phyloP scores from a whole-genome alignment of 208 protist genomes.

The Ichthyophonus hoferi region DNA sequence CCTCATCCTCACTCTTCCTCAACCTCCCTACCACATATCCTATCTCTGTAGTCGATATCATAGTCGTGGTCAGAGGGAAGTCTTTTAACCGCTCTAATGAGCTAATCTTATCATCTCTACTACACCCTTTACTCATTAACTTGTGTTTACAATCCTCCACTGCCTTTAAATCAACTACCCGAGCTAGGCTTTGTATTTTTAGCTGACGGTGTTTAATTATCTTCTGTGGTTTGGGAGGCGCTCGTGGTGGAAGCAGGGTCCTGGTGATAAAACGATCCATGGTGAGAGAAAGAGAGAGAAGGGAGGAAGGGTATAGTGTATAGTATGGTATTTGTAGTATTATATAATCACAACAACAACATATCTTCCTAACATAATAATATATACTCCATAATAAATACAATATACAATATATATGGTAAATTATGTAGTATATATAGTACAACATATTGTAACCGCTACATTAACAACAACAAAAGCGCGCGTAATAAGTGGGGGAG shows the following conservation, averaged over 20 bases:
- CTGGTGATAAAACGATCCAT: background rate
- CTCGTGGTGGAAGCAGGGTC: background rate
- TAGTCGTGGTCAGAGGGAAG: background rate
- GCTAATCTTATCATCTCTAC: background rate
- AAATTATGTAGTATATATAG: too few relatives aligned
- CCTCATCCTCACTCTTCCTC: background rate
- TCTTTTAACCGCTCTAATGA: background rate
- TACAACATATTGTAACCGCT: too few relatives aligned
- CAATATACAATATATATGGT: too few relatives aligned
- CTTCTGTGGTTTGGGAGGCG: background rate
- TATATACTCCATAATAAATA: too few relatives aligned
- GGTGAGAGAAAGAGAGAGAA: too few relatives aligned
- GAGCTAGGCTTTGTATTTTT: background rate
- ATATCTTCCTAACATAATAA: too few relatives aligned
- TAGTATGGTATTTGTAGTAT: too few relatives aligned
- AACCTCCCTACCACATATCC: background rate
- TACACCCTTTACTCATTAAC: background rate
- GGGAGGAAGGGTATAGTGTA: too few relatives aligned
- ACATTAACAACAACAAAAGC: too few relatives aligned
- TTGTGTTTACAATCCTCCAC: background rate
- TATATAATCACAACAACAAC: too few relatives aligned
- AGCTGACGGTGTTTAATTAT: background rate
- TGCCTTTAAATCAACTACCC: background rate
- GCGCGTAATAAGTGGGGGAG: too few relatives aligned
- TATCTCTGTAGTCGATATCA: background rate